These are phyloP conservation scores for Zymoseptoria tritici DNA, from an alignment of 2,329 filamentous ascomycete species.

Conservation along the genomic window DNA sequence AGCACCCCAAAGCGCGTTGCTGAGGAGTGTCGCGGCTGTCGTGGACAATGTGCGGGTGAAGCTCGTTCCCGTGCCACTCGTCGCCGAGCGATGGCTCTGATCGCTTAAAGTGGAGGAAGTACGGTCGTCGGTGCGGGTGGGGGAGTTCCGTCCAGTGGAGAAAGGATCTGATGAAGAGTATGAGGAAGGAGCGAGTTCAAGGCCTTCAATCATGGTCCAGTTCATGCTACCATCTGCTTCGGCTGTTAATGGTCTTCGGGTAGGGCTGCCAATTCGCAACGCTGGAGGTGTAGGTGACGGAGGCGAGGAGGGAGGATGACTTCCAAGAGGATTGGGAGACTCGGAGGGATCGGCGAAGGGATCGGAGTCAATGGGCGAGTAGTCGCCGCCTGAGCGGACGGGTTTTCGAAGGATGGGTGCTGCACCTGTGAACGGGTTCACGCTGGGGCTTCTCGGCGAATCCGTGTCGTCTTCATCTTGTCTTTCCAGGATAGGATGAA, in stretches of 20 bases:
- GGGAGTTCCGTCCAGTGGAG: slow-evolving; percentile 35
- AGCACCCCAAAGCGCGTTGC: background rate
- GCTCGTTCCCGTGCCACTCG: slow-evolving; percentile 8
- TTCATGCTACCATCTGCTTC: slow-evolving; percentile 19
- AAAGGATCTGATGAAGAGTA: slow-evolving; percentile 10
- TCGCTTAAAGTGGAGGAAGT: slow-evolving; percentile 52
- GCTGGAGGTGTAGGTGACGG: background rate
- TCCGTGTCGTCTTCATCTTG: slow-evolving; percentile 14
- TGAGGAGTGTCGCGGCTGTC: slow-evolving; percentile 31
- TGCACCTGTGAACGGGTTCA: slow-evolving; percentile 5
- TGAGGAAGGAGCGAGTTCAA: background rate
- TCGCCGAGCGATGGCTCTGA: slow-evolving; percentile 37
- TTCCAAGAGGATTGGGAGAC: slow-evolving; percentile 30
- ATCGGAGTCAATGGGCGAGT: slow-evolving; percentile 19
- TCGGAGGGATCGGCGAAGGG: slow-evolving; percentile 34
- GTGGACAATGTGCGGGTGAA: slow-evolving; percentile 40
- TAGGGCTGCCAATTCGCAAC: slow-evolving; percentile 1
- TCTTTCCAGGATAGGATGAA: slow-evolving; percentile 18
- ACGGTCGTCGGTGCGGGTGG: slow-evolving; percentile 48
- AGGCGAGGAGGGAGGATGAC: slow-evolving; percentile 23
- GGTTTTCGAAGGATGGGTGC: background rate
- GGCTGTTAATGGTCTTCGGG: slow-evolving; percentile 13
- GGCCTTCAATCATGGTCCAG: slow-evolving; percentile 21
- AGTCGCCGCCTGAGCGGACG: background rate
- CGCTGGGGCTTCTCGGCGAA: slow-evolving; percentile 6